These are phyloP conservation scores for Isatis lusitanica DNA, from an alignment of 441 rosid species.

Conservation along the genomic window DNA sequence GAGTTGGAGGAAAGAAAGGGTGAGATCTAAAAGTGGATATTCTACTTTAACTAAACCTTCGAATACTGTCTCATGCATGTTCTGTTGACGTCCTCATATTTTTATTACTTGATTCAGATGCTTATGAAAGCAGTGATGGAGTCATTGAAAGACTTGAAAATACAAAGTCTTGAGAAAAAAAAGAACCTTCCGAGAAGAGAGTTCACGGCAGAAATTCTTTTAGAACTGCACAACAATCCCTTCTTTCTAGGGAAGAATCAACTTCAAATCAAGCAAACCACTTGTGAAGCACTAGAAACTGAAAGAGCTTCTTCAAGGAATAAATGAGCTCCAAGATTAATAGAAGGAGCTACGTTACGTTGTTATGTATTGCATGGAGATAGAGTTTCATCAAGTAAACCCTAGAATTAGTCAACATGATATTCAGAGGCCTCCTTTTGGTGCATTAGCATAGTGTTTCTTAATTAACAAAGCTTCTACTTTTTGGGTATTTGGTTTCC, in stretches of 20 bases:
- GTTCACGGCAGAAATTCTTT: constrained; percentile 36
- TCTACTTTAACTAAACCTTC: not conserved
- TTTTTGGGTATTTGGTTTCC: no score
- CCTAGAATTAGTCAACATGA: no score
- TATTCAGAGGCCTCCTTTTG: no score
- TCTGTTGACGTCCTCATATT: not conserved
- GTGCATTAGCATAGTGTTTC: no score
- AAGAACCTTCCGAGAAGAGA: constrained; percentile 41
- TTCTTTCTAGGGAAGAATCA: constrained; percentile 32
- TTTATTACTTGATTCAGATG: constrained; percentile 55
- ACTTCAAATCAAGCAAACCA: constrained; percentile 31
- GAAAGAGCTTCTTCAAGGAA: no score
- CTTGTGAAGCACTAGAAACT: no score
- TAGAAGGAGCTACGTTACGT: no score
- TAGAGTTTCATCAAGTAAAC: no score
- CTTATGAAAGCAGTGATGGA: constrained; percentile 83
- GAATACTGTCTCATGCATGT: not conserved
- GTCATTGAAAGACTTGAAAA: constrained; percentile 72
- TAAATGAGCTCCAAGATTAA: no score
- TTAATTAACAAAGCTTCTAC: no score
- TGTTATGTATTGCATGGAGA: no score
- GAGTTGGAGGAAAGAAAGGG: constrained; percentile 87
- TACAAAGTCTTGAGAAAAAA: constrained; percentile 38
- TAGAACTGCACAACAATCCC: constrained; percentile 27
- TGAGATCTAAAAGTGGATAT: constrained; percentile 29